These are phyloP conservation scores for Fusarium sp. DNA, from an alignment of 2,329 filamentous ascomycete species.

Conservation along the genomic window DNA sequence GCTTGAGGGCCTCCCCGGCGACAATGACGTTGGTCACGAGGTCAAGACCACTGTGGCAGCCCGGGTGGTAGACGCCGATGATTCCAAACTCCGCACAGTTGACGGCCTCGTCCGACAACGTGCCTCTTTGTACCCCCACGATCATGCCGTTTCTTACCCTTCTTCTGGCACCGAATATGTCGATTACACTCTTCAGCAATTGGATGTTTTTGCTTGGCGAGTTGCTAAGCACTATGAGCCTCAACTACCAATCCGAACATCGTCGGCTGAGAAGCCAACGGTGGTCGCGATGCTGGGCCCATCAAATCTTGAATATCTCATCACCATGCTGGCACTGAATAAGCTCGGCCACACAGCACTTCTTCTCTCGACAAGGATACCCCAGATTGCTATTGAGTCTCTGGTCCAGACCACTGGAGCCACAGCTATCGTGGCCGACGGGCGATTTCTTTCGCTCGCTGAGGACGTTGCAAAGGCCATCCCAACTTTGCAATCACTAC, in stretches of 20 bases:
- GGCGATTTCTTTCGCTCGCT: neutral
- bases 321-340: constrained; percentile 67
- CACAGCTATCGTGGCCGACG: neutral
- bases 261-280: constrained; percentile 8
- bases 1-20: too few relatives aligned
- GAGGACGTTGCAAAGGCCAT: neutral
- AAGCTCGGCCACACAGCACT: constrained; percentile 66
- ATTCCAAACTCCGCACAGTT: too few relatives aligned
- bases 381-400: constrained; percentile 15
- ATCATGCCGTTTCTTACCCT: too few relatives aligned
- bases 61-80: too few relatives aligned
- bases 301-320: constrained; percentile 67
- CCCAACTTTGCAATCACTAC: neutral
- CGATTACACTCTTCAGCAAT: neutral
- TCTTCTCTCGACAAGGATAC: constrained; percentile 25
- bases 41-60: too few relatives aligned
- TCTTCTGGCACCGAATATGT: too few relatives aligned
- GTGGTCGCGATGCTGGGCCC: constrained; percentile 64
- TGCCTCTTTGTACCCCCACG: too few relatives aligned
- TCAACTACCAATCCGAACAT: neutral
- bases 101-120: too few relatives aligned
- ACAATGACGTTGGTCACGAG: too few relatives aligned
- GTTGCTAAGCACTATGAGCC: neutral
- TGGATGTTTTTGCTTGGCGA: neutral
- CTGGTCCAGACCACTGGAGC: constrained; percentile 21